Evolutionary conservation across 2,329 filamentous ascomycete species (phyloP).

Genomic region (Colletotrichum nymphaeae): DNA sequence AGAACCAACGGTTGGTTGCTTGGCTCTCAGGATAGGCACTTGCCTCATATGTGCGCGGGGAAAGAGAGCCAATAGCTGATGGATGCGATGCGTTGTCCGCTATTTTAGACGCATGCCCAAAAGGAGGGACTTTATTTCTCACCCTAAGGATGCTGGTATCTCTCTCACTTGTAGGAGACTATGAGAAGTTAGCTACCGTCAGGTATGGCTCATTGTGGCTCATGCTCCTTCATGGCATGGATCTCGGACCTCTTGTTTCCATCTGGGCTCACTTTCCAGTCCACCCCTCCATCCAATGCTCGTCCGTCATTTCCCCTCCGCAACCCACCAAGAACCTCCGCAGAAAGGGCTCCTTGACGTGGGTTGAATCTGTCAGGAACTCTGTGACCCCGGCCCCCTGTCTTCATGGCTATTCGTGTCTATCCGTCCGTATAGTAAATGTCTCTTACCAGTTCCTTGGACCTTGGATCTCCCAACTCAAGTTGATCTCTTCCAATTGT

Average conservation of each 20-base stretch:
- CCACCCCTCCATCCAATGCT: slow-evolving; percentile 4
- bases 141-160: too few species aligned
- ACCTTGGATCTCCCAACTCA: background rate
- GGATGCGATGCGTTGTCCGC: background rate
- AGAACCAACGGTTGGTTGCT: background rate
- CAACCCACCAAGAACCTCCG: slow-evolving; percentile 1
- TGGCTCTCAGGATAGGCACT: background rate
- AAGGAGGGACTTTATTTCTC: background rate
- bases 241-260: background rate
- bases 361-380: slow-evolving; percentile 10
- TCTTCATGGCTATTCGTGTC: background rate
- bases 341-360: slow-evolving; percentile 16
- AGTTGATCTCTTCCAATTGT: slow-evolving; percentile 16
- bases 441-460: background rate
- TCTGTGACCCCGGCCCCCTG: slow-evolving; percentile 17
- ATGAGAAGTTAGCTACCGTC: background rate
- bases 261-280: background rate
- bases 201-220: slow-evolving; percentile 27
- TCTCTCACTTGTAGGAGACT: too few species aligned
- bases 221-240: background rate
- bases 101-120: background rate
- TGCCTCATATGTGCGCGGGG: too few species aligned
- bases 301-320: background rate
- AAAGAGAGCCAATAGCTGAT: background rate
- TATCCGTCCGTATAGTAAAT: background rate